A percentile compares a stretch with the other conserved stretches of the same genome.
Conservation (phyloP, 805 yeast species). For the Metschnikowia lunata region DNA sequence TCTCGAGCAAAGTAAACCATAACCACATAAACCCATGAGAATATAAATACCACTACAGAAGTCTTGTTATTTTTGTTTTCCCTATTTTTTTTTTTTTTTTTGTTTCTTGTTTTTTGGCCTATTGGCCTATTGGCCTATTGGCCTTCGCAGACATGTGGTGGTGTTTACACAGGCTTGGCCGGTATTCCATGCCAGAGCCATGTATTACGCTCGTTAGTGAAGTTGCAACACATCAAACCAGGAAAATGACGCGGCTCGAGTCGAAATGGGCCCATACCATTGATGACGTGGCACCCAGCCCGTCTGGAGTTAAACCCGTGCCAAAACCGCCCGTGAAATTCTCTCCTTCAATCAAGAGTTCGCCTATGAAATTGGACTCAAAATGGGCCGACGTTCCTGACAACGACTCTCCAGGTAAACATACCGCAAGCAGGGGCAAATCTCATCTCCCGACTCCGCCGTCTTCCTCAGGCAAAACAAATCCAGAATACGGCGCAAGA, state of each 20-base stretch:
- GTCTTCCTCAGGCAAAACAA: slow-evolving; percentile 1
- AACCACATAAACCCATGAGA: no score
- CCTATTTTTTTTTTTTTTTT: no score
- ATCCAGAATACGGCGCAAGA: neutral
- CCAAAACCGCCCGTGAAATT: neutral
- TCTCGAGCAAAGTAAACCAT: no score
- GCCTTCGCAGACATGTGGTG: no score
- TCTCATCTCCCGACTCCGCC: slow-evolving; percentile 5
- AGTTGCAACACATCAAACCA: no score
- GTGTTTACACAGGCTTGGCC: no score
- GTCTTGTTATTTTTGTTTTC: no score
- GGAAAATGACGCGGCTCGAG: slow-evolving; percentile 19
- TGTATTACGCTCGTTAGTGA: no score
- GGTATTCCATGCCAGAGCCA: no score
- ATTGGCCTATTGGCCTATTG: no score
- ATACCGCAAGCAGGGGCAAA: neutral
- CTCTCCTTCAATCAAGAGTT: neutral
- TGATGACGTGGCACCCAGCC: slow-evolving; percentile 22
- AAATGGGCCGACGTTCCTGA: slow-evolving; percentile 31
- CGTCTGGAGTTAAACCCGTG: slow-evolving; percentile 19
- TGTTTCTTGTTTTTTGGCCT: no score
- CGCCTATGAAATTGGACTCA: slow-evolving; percentile 19
- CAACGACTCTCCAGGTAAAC: neutral
- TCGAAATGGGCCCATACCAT: slow-evolving; percentile 36
- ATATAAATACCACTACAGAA: no score